These are phyloP conservation scores for Heterobasidion annosum DNA, from an alignment of 1,284 basidiomycete genomes.

Conservation along the genomic window DNA sequence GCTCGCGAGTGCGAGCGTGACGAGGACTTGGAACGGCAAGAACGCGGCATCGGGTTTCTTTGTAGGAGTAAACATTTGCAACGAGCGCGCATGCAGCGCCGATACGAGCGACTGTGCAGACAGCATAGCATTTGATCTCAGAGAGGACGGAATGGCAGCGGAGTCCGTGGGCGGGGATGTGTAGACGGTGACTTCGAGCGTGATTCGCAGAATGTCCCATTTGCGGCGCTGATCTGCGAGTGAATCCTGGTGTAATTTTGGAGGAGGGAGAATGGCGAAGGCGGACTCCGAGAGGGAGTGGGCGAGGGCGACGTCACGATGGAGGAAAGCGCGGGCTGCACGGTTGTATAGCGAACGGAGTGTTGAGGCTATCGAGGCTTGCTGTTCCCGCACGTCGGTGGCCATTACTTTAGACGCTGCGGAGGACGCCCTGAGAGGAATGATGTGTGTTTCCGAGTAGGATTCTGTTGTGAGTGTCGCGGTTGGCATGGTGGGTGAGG, in stretches of 20 bases:
- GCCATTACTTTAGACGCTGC: neutral
- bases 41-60: constrained; percentile 37
- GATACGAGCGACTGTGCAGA: constrained; percentile 51
- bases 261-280: constrained; percentile 45
- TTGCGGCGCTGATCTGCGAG: constrained; percentile 48
- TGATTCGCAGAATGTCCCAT: constrained; percentile 79
- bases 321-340: constrained; percentile 68
- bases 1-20: constrained; percentile 59
- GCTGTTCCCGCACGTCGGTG: neutral
- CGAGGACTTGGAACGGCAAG: constrained; percentile 59
- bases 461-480: neutral
- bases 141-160: constrained; percentile 34
- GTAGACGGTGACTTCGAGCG: constrained; percentile 68
- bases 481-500: constrained; percentile 3
- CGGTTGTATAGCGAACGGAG: constrained; percentile 64
- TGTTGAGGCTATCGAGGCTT: constrained; percentile 11
- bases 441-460: neutral
- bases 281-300: constrained; percentile 59
- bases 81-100: constrained; percentile 51
- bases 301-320: constrained; percentile 56
- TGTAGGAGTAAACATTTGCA: constrained; percentile 55
- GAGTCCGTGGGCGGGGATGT: constrained; percentile 37
- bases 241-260: constrained; percentile 27
- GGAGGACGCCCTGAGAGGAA: neutral
- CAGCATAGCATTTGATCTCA: constrained; percentile 43